Conservation (phyloP, 164 flowering plant species). For the Pachysandra terminalis region DNA sequence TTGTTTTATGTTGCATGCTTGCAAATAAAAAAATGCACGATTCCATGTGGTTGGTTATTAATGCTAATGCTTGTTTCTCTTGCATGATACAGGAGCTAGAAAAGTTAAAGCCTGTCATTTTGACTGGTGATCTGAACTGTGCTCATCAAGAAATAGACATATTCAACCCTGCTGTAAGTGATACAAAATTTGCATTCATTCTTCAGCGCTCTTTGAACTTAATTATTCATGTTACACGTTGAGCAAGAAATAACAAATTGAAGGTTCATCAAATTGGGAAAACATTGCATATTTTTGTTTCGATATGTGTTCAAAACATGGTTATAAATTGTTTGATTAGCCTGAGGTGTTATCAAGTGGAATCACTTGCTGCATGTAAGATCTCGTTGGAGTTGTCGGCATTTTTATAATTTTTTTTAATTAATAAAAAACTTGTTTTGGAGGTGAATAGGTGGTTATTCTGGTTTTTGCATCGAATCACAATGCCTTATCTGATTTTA, state of each 20-base stretch:
- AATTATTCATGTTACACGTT: no score
- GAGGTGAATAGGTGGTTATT: no score
- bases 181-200: background rate
- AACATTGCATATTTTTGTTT: no score
- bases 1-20: background rate
- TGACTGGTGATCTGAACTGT: slow-evolving; percentile 97
- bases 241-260: no score
- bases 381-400: no score
- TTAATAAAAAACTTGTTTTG: slow-evolving; percentile 7
- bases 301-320: background rate
- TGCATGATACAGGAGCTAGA: slow-evolving; percentile 73
- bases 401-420: background rate
- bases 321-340: background rate
- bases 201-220: background rate
- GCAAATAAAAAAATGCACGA: background rate
- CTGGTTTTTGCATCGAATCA: no score
- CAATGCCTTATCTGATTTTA: no score
- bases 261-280: no score
- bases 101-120: slow-evolving; percentile 88
- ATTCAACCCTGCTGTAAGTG: slow-evolving; percentile 85
- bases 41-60: background rate
- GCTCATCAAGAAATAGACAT: slow-evolving; percentile 98
- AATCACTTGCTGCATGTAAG: no score
- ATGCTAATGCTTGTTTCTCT: slow-evolving; percentile 3
- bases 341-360: background rate